Percentiles rank a stretch among this genome's conserved stretches.
Conservation (phyloP, 2,329 filamentous ascomycete genomes). For the Pseudocercospora fuligena region DNA sequence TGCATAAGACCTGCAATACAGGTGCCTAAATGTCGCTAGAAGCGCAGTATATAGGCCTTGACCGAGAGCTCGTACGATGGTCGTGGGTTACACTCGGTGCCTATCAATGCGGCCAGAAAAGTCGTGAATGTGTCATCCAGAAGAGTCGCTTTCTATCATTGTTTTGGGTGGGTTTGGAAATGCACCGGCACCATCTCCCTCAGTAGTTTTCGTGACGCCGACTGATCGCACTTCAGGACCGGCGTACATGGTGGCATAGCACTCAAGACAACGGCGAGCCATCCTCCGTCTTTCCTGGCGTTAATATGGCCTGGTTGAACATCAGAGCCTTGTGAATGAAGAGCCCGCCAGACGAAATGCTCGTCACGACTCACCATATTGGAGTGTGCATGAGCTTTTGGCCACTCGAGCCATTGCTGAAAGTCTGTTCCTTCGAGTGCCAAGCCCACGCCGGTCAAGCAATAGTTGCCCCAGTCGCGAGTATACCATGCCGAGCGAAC, state of each 20-base stretch:
- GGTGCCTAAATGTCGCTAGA: too few relatives aligned
- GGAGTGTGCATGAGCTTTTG: constrained; percentile 26
- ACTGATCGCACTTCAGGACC: background rate
- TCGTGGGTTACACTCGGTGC: too few relatives aligned
- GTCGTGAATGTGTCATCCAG: too few relatives aligned
- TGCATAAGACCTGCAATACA: too few relatives aligned
- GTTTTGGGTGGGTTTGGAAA: background rate
- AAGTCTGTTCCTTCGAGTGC: constrained; percentile 24
- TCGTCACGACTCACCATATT: constrained; percentile 18
- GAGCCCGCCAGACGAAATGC: background rate
- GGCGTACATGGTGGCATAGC: background rate
- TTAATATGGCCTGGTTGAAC: constrained; percentile 8
- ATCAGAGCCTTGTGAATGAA: constrained; percentile 7
- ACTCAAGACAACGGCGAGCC: background rate
- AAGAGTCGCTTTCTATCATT: background rate
- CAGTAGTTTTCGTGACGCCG: background rate
- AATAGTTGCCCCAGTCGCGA: constrained; percentile 29
- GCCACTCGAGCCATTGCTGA: constrained; percentile 34
- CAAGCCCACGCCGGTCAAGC: constrained; percentile 28
- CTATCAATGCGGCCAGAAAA: too few relatives aligned
- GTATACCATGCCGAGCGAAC: constrained; percentile 29
- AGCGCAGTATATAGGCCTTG: too few relatives aligned
- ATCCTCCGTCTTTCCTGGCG: constrained; percentile 8
- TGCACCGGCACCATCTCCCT: background rate
- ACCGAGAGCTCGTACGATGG: too few relatives aligned